Conservation (phyloP, 176 grass and related monocot species). For the Oryza meyeriana region DNA sequence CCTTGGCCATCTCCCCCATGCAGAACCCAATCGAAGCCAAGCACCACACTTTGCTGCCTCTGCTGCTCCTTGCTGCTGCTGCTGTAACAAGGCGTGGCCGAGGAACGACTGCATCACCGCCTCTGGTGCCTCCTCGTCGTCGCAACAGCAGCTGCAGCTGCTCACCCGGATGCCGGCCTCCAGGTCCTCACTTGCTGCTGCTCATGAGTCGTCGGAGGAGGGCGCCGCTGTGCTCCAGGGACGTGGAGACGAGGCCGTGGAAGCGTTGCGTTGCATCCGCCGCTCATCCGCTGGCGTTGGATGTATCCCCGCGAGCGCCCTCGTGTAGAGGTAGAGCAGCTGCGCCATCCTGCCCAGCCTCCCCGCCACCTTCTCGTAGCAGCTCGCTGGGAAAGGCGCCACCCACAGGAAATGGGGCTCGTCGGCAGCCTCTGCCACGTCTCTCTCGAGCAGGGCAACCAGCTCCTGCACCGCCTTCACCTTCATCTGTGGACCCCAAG, state of each 20-base stretch:
- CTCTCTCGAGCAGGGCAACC: conserved; percentile 40
- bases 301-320: not conserved
- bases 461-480: conserved; percentile 28
- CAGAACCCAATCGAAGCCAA: conserved; percentile 56
- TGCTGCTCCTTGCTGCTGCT: not conserved
- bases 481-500: not conserved
- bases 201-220: not conserved
- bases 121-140: conserved; percentile 18
- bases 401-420: conserved; percentile 72
- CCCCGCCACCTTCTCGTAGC: conserved; percentile 42
- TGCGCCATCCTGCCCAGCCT: conserved; percentile 57
- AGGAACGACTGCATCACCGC: conserved; percentile 38
- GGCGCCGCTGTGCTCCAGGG: conserved; percentile 16
- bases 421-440: conserved; percentile 32
- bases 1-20: conserved; percentile 50
- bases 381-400: conserved; percentile 38
- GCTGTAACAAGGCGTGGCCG: not conserved
- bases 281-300: not conserved
- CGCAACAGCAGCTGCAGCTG: not conserved
- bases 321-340: conserved; percentile 52
- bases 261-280: conserved; percentile 40
- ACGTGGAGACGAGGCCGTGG: conserved; percentile 23
- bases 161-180: conserved; percentile 19
- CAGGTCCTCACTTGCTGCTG: not conserved
- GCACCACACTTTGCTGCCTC: not conserved